Evolutionary conservation across 257 asterid genomes (phyloP).

Genomic region (Solanum phureja): DNA sequence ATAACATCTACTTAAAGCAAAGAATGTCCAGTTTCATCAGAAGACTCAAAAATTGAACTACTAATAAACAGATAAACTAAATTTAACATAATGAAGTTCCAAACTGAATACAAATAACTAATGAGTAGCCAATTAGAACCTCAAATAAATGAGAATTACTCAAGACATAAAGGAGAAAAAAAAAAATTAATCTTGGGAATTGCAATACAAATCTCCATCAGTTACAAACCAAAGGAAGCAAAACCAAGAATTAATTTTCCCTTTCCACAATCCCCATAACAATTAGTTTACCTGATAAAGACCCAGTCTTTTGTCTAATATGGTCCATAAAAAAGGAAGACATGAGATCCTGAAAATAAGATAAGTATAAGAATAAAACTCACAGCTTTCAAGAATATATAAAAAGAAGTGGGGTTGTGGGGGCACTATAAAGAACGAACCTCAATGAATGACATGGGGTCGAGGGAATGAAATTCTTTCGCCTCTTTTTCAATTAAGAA

Average conservation of each 20-base stretch:
- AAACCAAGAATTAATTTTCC: background rate
- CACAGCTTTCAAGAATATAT: background rate
- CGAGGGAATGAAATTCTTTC: background rate
- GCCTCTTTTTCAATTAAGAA: background rate
- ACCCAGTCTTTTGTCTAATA: conserved; percentile 18
- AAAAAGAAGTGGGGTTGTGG: background rate
- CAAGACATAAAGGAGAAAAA: background rate
- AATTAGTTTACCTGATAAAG: conserved; percentile 23
- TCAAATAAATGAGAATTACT: background rate
- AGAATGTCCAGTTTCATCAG: background rate
- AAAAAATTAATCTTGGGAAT: background rate
- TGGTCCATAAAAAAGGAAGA: conserved; percentile 35
- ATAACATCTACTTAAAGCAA: background rate
- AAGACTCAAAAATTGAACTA: background rate
- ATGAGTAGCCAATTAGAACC: background rate
- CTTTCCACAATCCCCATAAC: background rate
- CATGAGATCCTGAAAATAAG: conserved; percentile 42
- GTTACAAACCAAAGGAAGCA: background rate
- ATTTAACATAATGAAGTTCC: background rate
- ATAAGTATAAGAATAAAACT: conserved; percentile 1
- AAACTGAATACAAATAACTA: background rate
- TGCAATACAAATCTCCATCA: background rate
- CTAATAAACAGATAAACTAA: background rate
- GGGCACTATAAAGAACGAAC: conserved; percentile 18
- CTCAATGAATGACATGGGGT: conserved; percentile 61